Conservation (phyloP, 2,329 filamentous ascomycete genomes). For the Calcarisporium arbuscula region DNA sequence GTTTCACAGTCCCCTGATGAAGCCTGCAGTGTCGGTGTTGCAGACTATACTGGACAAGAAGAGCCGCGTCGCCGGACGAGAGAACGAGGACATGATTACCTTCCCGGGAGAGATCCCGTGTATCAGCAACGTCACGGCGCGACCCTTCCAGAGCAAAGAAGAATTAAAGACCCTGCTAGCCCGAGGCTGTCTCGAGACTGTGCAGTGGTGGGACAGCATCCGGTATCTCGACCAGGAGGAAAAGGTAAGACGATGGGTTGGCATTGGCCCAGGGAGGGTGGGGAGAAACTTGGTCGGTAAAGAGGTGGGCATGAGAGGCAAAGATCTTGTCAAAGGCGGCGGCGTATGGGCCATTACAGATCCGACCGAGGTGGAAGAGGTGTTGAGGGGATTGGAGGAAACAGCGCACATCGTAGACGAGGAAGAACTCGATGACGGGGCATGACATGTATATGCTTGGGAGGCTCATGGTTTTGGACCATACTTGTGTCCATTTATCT, state of each 20-base stretch:
- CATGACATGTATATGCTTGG: neutral
- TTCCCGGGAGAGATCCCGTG: conserved; percentile 73
- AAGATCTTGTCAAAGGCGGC: conserved; percentile 75
- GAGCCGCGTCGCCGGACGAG: conserved; percentile 45
- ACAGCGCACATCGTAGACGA: conserved; percentile 50
- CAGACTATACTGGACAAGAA: conserved; percentile 56
- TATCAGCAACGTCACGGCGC: conserved; percentile 78
- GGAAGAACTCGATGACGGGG: conserved; percentile 27
- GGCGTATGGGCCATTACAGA: conserved; percentile 90
- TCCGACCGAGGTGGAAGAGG: conserved; percentile 67
- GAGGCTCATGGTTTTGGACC: too few species aligned
- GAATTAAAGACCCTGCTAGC: conserved; percentile 76
- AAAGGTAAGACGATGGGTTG: conserved; percentile 78
- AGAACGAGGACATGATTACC: conserved; percentile 58
- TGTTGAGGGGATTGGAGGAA: conserved; percentile 58
- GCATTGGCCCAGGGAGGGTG: conserved; percentile 89
- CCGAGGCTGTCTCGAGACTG: conserved; percentile 81
- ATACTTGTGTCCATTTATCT: too few species aligned
- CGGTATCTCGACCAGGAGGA: conserved; percentile 80
- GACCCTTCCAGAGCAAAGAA: conserved; percentile 66
- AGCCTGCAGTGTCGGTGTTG: conserved; percentile 73
- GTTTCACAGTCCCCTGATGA: conserved; percentile 90
- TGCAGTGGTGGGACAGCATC: conserved; percentile 92
- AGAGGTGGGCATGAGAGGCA: conserved; percentile 80
- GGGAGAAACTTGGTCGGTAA: conserved; percentile 91